Conservation (phyloP, 2,329 filamentous ascomycete species). For the Ampelomyces quisqualis region DNA sequence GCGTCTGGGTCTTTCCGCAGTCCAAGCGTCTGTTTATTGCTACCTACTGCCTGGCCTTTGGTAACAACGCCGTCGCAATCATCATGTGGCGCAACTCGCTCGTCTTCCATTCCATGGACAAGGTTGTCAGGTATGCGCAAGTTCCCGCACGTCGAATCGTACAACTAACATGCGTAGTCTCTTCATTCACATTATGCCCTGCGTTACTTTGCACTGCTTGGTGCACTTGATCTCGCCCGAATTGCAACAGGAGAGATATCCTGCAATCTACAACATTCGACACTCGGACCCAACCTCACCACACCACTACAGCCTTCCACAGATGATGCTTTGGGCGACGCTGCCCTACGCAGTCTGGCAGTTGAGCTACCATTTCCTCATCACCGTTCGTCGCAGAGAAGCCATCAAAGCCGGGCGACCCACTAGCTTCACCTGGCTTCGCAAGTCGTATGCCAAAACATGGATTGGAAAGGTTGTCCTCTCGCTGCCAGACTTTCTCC, state of each 20-base stretch:
- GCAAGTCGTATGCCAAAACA: constrained; percentile 83
- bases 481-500: constrained; percentile 69
- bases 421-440: constrained; percentile 96
- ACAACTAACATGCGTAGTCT: constrained; percentile 54
- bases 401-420: constrained; percentile 95
- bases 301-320: constrained; percentile 73
- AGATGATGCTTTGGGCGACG: constrained; percentile 94
- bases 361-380: constrained; percentile 87
- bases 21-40: constrained; percentile 92
- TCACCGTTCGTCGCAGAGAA: constrained; percentile 89
- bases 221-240: constrained; percentile 75
- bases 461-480: constrained; percentile 87
- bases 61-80: constrained; percentile 96
- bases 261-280: constrained; percentile 82
- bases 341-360: constrained; percentile 94
- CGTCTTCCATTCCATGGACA: constrained; percentile 98
- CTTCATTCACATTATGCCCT: constrained; percentile 99
- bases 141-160: background rate
- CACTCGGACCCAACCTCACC: constrained; percentile 66
- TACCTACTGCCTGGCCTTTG: constrained; percentile 87
- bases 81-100: constrained; percentile 99
- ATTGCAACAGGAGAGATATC: constrained; percentile 69
- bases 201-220: constrained; percentile 86
- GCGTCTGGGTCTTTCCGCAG: constrained; percentile 84
- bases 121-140: constrained; percentile 75